Base-by-base conservation (phyloP, 2,329 filamentous ascomycete genomes). In the Pyrenochaeta sp. region DNA sequence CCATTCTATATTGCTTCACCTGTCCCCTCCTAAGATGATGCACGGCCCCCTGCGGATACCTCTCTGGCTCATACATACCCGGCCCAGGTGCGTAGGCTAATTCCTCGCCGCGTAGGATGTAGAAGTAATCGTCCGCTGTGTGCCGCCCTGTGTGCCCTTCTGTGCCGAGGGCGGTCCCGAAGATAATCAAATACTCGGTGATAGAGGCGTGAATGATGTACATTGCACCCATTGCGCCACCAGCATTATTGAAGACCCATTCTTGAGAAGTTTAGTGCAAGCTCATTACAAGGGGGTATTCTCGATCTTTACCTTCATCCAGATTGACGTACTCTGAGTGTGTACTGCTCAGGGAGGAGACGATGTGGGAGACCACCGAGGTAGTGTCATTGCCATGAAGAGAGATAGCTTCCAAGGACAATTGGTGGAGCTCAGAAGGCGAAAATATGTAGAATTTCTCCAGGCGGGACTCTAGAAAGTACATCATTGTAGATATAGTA, bases 121-220 rank as follows among this genome's bases (percentile, higher is more conserved):
- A 87, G 84, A 97, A 97, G 84, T 95, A 97, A 83, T 97, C 93
- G 80, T 96, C 91, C 15, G 92, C 92, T 12, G 92, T 94, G 84
- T 96, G 93, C 50, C 92, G 90, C 64, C 93, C 93, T 1, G 88
- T 87, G 83, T 96, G 92, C 61, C 93, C 93, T 79, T 96, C 92
- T 12, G 93, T 96, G 69, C 92, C 92, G 67, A 93, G 80, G 9
- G 91, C 85, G 1, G 91, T 91, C 0, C 70, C 70, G 50, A 72
- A 72, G 1, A 72, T 48, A 45, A 72, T 71, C 30, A 72, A 54
- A 27, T 72, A 72, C 59, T 97, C 93, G 22, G 92, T 96, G 61
- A 97, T 83, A 73, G 90, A 93, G 58, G 92, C 91, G 75, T 96
- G 92, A 70, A 96, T 89, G 65, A 96, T 89, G 77, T 92, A 93